Evolutionary conservation across 495 filamentous ascomycete genomes (phyloP), one percentile per base, ranked within the genome.

Genomic region (Xylaria intraflava): DNA sequence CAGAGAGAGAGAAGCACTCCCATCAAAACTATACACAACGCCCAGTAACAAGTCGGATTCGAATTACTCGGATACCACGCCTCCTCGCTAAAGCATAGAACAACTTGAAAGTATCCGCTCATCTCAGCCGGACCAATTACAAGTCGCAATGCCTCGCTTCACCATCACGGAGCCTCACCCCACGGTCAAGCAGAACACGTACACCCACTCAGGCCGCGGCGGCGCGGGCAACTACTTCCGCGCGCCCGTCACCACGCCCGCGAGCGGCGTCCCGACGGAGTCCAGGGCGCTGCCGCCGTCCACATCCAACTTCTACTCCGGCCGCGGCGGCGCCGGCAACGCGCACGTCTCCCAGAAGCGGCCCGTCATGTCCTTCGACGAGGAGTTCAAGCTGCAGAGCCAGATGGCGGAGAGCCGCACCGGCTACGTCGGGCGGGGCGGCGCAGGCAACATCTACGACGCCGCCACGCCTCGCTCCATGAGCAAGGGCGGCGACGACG

Each of bases 311-410:
- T 94, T 86, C 81, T 80, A 78, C 62, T 83, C 84, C 14, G 92
- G 93, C 59, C 86, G 92, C 30, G 93, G 93, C 44, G 93, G 93
- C 29, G 89, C 86, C 41, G 93, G 93, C 58, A 98, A 96, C 72
- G 78, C 90, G 55, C 86, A 88, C 74, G 72, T 74, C 56, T 71
- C 77, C 56, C 60, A 60, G 30, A 77, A 81, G 64, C 83, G 86
- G 40, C 79, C 87, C 57, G 82, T 89, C 61, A 87, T 96, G 75
- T 85, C 81, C 55, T 93, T 96, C 73, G 89, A 95, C 71, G 92
- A 96, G 77, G 92, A 96, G 67, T 83, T 92, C 53, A 79, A 85
- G 60, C 75, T 76, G 45, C 76, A 81, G 64, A 72, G 67, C 56
- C 69, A 75, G 56, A 81, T 84, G 55, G 85, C 85, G 55, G 60